phyloP scores from a whole-genome alignment of 306 rosid genomes.

The Begonia fuchsioides region DNA sequence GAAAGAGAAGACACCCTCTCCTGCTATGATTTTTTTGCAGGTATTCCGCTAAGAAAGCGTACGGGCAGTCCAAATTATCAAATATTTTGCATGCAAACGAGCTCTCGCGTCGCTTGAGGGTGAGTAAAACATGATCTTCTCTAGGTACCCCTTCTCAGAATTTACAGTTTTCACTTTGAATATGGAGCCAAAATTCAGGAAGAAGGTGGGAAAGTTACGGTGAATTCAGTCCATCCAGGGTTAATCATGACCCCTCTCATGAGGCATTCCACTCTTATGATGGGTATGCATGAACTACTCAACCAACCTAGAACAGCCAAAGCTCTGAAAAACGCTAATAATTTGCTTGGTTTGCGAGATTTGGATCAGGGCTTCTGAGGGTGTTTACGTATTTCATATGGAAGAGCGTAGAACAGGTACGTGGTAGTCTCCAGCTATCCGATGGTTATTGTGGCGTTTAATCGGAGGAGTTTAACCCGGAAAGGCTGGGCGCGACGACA shows the following conservation, averaged over 20 bases:
- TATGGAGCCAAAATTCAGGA: constrained; percentile 21
- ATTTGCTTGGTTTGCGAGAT: neutral
- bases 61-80: constrained; percentile 88
- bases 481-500: neutral
- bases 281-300: constrained; percentile 49
- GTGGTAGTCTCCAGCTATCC: neutral
- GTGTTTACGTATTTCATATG: constrained; percentile 50
- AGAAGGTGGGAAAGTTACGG: constrained; percentile 72
- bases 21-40: constrained; percentile 19
- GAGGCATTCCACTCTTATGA: constrained; percentile 58
- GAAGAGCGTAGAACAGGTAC: constrained; percentile 92
- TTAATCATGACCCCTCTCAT: constrained; percentile 86
- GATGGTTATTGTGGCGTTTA: neutral
- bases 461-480: no score
- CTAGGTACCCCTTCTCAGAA: neutral
- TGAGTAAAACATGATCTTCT: constrained; percentile 7
- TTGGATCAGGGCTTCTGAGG: constrained; percentile 32
- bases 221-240: constrained; percentile 82
- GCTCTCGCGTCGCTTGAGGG: constrained; percentile 64
- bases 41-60: constrained; percentile 72
- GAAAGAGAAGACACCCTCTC: no score
- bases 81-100: constrained; percentile 69
- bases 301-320: neutral
- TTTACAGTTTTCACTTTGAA: neutral
- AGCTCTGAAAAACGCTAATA: neutral